Conservation (phyloP, 805 yeast species). For the Cyberlindnera meyerae region DNA sequence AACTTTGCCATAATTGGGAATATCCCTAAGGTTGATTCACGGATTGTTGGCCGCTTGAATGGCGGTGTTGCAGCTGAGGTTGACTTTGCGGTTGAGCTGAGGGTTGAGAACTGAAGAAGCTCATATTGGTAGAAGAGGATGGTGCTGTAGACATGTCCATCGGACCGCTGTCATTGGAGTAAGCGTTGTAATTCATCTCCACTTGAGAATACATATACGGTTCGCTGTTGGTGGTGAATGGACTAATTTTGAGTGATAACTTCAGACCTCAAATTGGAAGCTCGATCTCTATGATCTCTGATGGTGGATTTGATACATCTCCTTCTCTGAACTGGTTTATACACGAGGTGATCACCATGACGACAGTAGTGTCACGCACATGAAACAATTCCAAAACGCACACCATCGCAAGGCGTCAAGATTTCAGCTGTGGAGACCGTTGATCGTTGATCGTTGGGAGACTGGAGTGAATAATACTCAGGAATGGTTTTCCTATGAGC, state of each 20-base stretch:
- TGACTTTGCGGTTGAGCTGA: too few relatives aligned
- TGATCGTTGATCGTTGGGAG: too few relatives aligned
- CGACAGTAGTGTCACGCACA: constrained; percentile 1
- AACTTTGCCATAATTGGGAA: neutral
- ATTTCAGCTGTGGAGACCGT: too few relatives aligned
- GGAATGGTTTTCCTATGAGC: too few relatives aligned
- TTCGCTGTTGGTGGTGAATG: too few relatives aligned
- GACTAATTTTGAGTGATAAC: too few relatives aligned
- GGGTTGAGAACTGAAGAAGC: too few relatives aligned
- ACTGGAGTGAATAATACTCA: too few relatives aligned
- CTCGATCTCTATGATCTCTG: too few relatives aligned
- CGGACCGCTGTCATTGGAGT: constrained; percentile 7
- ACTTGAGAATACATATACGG: too few relatives aligned
- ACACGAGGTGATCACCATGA: constrained; percentile 11
- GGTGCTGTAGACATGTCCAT: constrained; percentile 16
- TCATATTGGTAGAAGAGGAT: constrained; percentile 5
- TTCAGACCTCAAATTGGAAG: too few relatives aligned
- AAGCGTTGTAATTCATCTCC: constrained; percentile 8
- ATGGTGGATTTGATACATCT: neutral
- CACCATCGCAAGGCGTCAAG: neutral
- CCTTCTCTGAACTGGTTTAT: constrained; percentile 2
- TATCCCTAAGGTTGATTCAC: neutral
- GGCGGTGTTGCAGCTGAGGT: neutral
- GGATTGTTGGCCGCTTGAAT: too few relatives aligned
- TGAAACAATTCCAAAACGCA: neutral